Percentiles rank a stretch among this genome's conserved stretches.
Evolutionary conservation across 164 flowering plant species (phyloP).

Genomic region (Macadamia tetraphylla): DNA sequence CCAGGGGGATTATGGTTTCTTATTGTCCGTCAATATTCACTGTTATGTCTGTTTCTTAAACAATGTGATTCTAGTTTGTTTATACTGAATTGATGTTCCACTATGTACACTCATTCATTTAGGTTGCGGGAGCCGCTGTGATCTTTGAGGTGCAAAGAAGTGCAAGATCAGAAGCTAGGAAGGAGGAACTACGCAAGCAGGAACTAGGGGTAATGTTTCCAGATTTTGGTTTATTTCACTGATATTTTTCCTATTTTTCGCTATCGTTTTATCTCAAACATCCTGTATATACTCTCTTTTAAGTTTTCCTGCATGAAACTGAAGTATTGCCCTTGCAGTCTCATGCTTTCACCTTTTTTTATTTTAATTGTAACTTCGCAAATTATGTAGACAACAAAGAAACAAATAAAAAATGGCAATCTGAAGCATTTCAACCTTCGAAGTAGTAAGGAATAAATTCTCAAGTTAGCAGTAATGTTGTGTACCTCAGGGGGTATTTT

Average conservation of each 20-base stretch:
- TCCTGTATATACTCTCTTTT: too few relatives aligned
- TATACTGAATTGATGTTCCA: not conserved
- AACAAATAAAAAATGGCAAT: too few relatives aligned
- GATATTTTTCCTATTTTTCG: not conserved
- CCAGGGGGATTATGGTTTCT: too few relatives aligned
- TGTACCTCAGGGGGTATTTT: too few relatives aligned
- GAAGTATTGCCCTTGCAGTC: not conserved
- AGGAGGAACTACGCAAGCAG: constrained; percentile 60
- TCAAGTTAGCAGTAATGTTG: too few relatives aligned
- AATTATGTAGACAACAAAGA: too few relatives aligned
- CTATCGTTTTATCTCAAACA: not conserved
- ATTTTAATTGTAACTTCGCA: too few relatives aligned
- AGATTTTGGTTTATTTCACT: not conserved
- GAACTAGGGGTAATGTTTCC: constrained; percentile 49
- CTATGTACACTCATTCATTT: not conserved
- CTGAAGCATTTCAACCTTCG: too few relatives aligned
- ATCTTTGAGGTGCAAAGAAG: constrained; percentile 82
- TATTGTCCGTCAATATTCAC: too few relatives aligned
- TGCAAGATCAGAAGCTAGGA: constrained; percentile 72
- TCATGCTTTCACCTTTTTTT: not conserved
- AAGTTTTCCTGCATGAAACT: not conserved
- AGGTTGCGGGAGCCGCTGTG: constrained; percentile 85
- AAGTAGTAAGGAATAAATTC: too few relatives aligned
- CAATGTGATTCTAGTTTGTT: not conserved
- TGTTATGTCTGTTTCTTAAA: not conserved